These are phyloP conservation scores for Verticillium klebahnii DNA, from an alignment of 2,329 filamentous ascomycete species.

Conservation along the genomic window DNA sequence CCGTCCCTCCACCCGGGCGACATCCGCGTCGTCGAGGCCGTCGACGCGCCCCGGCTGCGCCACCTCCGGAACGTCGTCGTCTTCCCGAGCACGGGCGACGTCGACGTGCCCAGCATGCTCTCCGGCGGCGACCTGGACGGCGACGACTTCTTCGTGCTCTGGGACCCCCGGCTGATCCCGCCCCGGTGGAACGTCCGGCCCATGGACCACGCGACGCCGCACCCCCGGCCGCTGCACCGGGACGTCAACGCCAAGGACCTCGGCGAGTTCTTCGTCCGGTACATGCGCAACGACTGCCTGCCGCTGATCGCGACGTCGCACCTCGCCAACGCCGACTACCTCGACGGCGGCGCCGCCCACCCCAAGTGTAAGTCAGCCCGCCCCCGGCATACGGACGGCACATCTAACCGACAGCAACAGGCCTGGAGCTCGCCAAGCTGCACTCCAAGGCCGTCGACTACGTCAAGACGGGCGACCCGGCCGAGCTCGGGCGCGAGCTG, in stretches of 20 bases:
- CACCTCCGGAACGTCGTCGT: conserved; percentile 85
- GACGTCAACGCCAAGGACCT: conserved; percentile 71
- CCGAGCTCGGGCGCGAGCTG: conserved; percentile 58
- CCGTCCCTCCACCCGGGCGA: conserved; percentile 93
- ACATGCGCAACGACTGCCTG: conserved; percentile 87
- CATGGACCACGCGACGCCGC: conserved; percentile 68
- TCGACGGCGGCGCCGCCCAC: conserved; percentile 59
- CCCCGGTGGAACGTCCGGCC: conserved; percentile 64
- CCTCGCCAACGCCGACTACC: conserved; percentile 67
- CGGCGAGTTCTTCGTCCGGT: conserved; percentile 80
- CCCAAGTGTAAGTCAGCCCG: conserved; percentile 55
- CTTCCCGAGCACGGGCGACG: conserved; percentile 76
- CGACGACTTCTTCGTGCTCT: conserved; percentile 92
- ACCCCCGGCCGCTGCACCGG: conserved; percentile 49
- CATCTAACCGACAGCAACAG: conserved; percentile 26
- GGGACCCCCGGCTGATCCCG: conserved; percentile 75
- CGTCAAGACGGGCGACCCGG: conserved; percentile 80
- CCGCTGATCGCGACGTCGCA: conserved; percentile 78
- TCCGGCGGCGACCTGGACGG: conserved; percentile 95
- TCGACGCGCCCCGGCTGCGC: conserved; percentile 66
- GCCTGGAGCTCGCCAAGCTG: conserved; percentile 66
- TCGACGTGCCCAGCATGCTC: conserved; percentile 87
- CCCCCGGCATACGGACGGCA: too few relatives aligned
- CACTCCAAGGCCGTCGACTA: conserved; percentile 95
- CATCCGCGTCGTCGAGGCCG: conserved; percentile 79